Base-by-base conservation (phyloP, 768 basidiomycete genomes). In the Hemileccinum impolitum region DNA sequence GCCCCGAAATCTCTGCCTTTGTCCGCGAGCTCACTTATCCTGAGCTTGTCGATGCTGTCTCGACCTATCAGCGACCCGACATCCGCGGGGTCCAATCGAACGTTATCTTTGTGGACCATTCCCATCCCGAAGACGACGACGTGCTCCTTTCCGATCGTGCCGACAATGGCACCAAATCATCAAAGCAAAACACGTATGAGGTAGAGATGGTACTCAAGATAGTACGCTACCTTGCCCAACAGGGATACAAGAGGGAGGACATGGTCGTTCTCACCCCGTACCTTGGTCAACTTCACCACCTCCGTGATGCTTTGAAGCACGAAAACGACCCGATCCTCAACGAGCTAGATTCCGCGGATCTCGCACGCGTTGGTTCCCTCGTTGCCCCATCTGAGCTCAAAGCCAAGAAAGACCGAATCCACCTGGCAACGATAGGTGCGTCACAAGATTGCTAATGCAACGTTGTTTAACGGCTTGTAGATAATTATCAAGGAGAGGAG, bases 401-500 rank as follows among this genome's bases (percentile, higher is more conserved):
- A 58, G 72, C 65, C 28, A 66, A 70, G 4, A 58, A 50, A 13
- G n/a, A 15, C 3, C 38, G 46, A 1, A 66, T 87, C 21, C 75
- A 78, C 14, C 61, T 87, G 2, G 79, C 84, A 0, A 87, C 85
- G 0, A 85, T 87, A 10, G 85, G 85, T 84, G 50, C 19, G 70
- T 37, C 34, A 3, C 8, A 34, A 12, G 1, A 1, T 15, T 7
- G 35, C 3, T 15, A 9, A 32, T n/a, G 6, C 14, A 30, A 18
- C 11, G 25, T 5, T 4, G 8, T 34, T n/a, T 18, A 37, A 18
- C 36, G 10, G 19, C 2, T 11, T n/a, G 9, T 47, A 86, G 85
- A 87, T 52, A 87, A 87, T 55, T 87, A 85, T 52, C 85, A 87
- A 55, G 85, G 85, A 10, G 85, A 87, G 56, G 85, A 87, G 59